Evolutionary conservation across 2,329 filamentous ascomycete species (phyloP).

Genomic region (Huntiella bhutanensis): DNA sequence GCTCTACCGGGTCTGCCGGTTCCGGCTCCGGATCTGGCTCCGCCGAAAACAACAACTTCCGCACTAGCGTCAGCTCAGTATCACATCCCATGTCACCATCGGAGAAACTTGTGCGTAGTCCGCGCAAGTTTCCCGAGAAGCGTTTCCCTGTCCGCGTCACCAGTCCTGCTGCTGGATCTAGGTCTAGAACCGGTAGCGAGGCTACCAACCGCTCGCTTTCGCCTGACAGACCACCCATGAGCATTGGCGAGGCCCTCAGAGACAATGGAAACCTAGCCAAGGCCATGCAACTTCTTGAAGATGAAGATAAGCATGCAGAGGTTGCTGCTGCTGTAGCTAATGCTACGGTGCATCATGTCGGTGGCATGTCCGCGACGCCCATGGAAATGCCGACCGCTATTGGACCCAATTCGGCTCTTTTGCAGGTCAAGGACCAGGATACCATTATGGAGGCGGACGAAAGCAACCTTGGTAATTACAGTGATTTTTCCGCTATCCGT

Average conservation of each 20-base stretch:
- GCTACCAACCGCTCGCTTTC: constrained; percentile 8
- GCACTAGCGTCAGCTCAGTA: constrained; percentile 12
- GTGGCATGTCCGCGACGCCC: constrained; percentile 14
- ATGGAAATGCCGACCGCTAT: constrained; percentile 16
- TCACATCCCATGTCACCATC: constrained; percentile 12
- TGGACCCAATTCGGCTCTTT: not conserved
- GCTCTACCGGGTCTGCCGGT: constrained; percentile 15
- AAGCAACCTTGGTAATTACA: constrained; percentile 44
- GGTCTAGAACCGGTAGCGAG: constrained; percentile 9
- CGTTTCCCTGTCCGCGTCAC: constrained; percentile 43
- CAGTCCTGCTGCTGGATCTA: constrained; percentile 13
- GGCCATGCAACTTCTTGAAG: constrained; percentile 45
- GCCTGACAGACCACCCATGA: constrained; percentile 18
- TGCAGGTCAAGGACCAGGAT: constrained; percentile 6
- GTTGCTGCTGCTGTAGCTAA: not conserved
- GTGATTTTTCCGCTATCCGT: constrained; percentile 76
- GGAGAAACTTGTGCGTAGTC: constrained; percentile 22
- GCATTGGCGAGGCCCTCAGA: constrained; percentile 33
- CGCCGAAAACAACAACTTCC: constrained; percentile 8
- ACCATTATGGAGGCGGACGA: constrained; percentile 16
- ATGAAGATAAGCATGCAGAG: constrained; percentile 20
- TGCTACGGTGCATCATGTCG: constrained; percentile 12
- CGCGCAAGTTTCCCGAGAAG: constrained; percentile 33
- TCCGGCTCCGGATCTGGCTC: constrained; percentile 6
- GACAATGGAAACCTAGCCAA: constrained; percentile 37